A percentile compares a stretch with the other conserved stretches of the same genome.
Conservation (phyloP, 176 grass and related monocot genomes). For the Zoysia pacifica region DNA sequence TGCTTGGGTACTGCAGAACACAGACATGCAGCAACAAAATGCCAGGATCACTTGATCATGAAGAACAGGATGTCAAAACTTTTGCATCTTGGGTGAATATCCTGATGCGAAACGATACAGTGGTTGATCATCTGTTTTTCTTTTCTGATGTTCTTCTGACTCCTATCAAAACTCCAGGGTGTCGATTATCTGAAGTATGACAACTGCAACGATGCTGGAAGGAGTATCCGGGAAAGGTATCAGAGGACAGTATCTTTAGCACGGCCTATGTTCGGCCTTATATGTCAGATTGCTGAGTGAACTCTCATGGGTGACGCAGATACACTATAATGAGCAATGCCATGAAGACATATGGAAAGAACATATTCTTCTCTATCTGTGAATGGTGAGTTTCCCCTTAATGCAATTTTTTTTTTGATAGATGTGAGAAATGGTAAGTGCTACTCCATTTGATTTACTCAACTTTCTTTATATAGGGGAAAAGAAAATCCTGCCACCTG, state of each 20-base stretch:
- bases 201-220: constrained; percentile 71
- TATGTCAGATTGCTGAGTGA: not conserved
- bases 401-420: not conserved
- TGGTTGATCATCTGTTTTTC: not conserved
- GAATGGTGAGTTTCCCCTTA: constrained; percentile 69
- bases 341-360: constrained; percentile 69
- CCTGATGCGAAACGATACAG: not conserved
- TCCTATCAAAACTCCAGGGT: constrained; percentile 41
- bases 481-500: constrained; percentile 79
- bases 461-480: constrained; percentile 54
- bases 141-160: constrained; percentile 26
- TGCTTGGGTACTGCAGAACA: constrained; percentile 38
- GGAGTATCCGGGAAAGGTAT: constrained; percentile 62
- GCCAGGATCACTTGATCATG: constrained; percentile 84
- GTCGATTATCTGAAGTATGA: constrained; percentile 95
- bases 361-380: constrained; percentile 89
- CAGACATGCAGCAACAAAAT: constrained; percentile 69
- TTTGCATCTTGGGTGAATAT: constrained; percentile 71
- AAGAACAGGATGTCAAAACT: constrained; percentile 88
- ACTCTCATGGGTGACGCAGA: constrained; percentile 42
- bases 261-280: not conserved
- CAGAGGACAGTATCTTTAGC: not conserved
- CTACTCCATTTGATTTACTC: not conserved
- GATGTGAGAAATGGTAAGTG: not conserved
- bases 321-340: constrained; percentile 83